A percentile compares a stretch with the other conserved stretches of the same genome.
Conservation (phyloP, 1,139 yeast species). For the Geotrichum candidum region DNA sequence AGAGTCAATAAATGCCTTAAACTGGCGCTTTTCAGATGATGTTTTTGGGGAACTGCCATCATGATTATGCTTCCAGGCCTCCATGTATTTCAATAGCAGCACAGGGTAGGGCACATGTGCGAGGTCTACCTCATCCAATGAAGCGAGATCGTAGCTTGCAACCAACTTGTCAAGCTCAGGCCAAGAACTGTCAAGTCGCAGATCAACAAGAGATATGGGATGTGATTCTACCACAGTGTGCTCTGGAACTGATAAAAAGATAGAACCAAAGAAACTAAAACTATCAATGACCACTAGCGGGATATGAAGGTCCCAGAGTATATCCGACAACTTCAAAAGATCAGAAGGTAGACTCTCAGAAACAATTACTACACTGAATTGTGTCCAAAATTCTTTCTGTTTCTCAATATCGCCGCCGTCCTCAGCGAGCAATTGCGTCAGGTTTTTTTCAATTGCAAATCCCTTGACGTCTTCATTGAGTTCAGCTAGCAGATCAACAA, state of each 20-base stretch:
- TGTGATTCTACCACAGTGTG: conserved; percentile 76
- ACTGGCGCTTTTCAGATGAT: conserved; percentile 44
- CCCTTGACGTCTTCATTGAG: conserved; percentile 58
- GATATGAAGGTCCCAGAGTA: conserved; percentile 43
- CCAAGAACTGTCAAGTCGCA: conserved; percentile 76
- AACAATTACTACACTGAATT: conserved; percentile 50
- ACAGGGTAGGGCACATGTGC: conserved; percentile 73
- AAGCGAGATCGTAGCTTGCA: conserved; percentile 46
- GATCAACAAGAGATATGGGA: conserved; percentile 57
- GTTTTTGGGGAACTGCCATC: conserved; percentile 41
- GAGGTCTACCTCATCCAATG: conserved; percentile 47
- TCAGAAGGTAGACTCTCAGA: conserved; percentile 31
- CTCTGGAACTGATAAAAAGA: conserved; percentile 50
- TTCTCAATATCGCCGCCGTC: background rate
- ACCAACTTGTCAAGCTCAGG: conserved; percentile 52
- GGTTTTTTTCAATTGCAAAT: conserved; percentile 25
- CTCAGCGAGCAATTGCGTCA: background rate
- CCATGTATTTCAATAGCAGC: conserved; percentile 53
- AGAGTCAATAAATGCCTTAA: conserved; percentile 39
- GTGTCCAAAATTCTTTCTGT: conserved; percentile 39
- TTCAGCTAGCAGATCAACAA: conserved; percentile 44
- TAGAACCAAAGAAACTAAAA: conserved; percentile 63
- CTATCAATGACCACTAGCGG: conserved; percentile 52
- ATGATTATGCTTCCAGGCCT: conserved; percentile 40
- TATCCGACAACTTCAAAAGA: conserved; percentile 34